Base-by-base conservation (phyloP, 805 yeast species). In the Hanseniaspora lindneri region DNA sequence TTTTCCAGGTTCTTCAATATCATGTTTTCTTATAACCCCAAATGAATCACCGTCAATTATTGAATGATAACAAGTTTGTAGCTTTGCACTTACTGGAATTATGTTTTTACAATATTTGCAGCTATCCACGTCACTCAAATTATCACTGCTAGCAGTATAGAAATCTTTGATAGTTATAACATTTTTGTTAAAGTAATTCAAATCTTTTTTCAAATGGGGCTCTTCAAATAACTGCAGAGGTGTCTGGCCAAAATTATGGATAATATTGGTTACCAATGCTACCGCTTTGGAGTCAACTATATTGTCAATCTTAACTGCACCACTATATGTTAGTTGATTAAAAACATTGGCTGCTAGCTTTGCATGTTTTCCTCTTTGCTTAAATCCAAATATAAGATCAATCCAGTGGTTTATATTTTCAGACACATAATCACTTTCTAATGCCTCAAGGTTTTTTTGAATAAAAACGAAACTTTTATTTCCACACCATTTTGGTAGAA, bases 211-310 rank as follows among this genome's bases (percentile, higher is more conserved):
- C 1, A 82, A 80, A 61, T 86, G 95, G 0, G 87, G 80, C 44
- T 72, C 73, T 16, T 65, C 67, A 55, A 87, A 84, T 10, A 87
- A 65, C 55, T 81, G 83, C 42, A 73, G 58, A 1, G 96, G 96
- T 0, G 94, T 86, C 59, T 86, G 96, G 0, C 96, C 96, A 69
- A 86, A 86, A 62, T 86, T 86, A 59, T 87, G 92, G 44, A 86
- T 86, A 55, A 83, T 82, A 1, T 94, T 88, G 20, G 85, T 81
- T 2, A 82, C 71, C 1, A 94, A 89, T 33, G 77, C 69, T 54
- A 79, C 72, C 61, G 86, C 94, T 52, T 73, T 70, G 32, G 78
- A 85, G 58, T 85, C 88, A 52, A 75, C 70, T 50, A 86, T 80
- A 20, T 70, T 71, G 52, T 84, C 94, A 47, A 86, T 65, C 59